Base-by-base conservation (phyloP, 73 alveolate species). In the Tetrahymena elliotti region DNA sequence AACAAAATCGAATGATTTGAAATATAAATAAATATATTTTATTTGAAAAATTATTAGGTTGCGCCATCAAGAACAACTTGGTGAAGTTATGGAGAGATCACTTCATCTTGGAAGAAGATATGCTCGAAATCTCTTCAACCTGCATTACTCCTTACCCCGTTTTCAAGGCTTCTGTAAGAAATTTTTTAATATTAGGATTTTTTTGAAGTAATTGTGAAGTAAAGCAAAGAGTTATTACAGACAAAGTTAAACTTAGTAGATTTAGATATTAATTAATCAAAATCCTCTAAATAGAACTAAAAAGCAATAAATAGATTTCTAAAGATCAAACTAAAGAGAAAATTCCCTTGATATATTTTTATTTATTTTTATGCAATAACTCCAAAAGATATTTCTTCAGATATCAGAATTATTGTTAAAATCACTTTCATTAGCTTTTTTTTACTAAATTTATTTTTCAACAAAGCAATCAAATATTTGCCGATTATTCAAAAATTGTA, bases 41-140 rank as follows among this genome's bases (percentile, higher is more conserved):
- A 7, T 52, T 0, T 24, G 24, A 68, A 2, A 13, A 53, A 6
- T 8, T 40, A 47, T 47, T 98, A 3, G 99, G 99, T 34, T 97
- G 99, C 93, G 99, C 99, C 27, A 97, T 99, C 39, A 98, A 98
- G 97, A 97, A 96, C 84, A 98, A 99, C 93, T 98, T 99, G 27
- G 99, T 98, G 93, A 95, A 94, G 84, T 97, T 94, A 83, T 99
- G 99, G 99, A 98, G 99, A 98, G 97, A 98, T 31, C 99, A 99
- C 95, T 99, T 98, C 96, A 98, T 99, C 82, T 95, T 99, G 33
- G 99, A 99, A 96, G 99, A 99, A 93, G 99, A 98, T 95, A 97
- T 99, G 99, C 98, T 99, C 83, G 99, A 99, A 96, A 97, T 99
- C 47, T 83, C 99, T 8, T 98, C 99, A 54, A 98, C 99, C 11